phyloP scores from a whole-genome alignment of 2,329 filamentous ascomycete genomes.

The Curvularia sp. region DNA sequence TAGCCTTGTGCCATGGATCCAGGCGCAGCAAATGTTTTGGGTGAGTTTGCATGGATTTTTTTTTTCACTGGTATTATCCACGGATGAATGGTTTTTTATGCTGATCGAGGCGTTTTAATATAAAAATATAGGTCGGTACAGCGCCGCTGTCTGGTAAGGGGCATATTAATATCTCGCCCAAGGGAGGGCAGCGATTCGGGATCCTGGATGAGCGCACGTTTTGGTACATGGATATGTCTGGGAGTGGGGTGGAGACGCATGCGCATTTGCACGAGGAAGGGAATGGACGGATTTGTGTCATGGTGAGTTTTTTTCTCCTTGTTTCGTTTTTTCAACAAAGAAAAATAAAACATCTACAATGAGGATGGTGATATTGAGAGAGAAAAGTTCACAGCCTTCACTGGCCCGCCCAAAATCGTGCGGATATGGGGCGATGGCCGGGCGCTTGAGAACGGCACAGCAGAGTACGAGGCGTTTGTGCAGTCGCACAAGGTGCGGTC shows the following conservation, averaged over 20 bases:
- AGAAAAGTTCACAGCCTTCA: conserved; percentile 54
- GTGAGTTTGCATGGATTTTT: too few species aligned
- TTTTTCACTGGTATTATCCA: too few species aligned
- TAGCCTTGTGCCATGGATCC: conserved; percentile 52
- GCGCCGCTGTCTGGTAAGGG: conserved; percentile 52
- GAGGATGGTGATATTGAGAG: too few species aligned
- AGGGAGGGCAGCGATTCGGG: conserved; percentile 53
- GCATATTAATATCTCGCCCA: conserved; percentile 58
- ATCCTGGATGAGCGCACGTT: conserved; percentile 43
- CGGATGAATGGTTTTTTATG: too few species aligned
- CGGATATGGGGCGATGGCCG: conserved; percentile 53
- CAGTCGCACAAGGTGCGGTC: conserved; percentile 42
- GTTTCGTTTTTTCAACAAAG: background rate
- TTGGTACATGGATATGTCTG: conserved; percentile 57
- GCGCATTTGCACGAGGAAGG: conserved; percentile 52
- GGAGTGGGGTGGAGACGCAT: conserved; percentile 55
- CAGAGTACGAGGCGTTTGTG: conserved; percentile 48
- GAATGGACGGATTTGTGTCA: conserved; percentile 54
- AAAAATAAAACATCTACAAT: too few species aligned
- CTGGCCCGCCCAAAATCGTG: conserved; percentile 53
- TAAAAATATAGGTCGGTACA: conserved; percentile 32
- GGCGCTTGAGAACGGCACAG: conserved; percentile 50
- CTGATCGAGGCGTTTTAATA: too few species aligned
- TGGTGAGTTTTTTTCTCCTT: conserved; percentile 20
- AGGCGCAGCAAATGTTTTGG: conserved; percentile 55